phyloP scores from a whole-genome alignment of 306 rosid species.

The Alnus glutinosa region DNA sequence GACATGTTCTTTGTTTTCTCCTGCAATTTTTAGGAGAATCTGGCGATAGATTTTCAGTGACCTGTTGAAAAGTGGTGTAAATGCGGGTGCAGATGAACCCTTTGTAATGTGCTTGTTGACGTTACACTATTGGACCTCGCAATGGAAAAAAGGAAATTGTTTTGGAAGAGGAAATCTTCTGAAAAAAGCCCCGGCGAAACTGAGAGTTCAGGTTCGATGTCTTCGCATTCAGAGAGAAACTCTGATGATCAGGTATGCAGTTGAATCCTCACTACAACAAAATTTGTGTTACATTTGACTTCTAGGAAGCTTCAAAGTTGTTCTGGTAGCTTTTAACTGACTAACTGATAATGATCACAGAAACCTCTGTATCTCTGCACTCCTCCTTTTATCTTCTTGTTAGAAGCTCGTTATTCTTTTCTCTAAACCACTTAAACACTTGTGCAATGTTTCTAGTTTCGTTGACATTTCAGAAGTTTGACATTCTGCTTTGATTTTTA shows the following conservation, averaged over 20 bases:
- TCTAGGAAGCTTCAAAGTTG: conserved; percentile 9
- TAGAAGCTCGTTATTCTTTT: neutral
- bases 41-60: conserved; percentile 24
- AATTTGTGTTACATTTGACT: conserved; percentile 1
- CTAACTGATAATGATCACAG: neutral
- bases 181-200: conserved; percentile 76
- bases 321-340: neutral
- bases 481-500: conserved; percentile 14
- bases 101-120: conserved; percentile 33
- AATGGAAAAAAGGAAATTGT: conserved; percentile 84
- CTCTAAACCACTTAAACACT: neutral
- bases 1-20: conserved; percentile 14
- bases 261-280: conserved; percentile 10
- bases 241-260: conserved; percentile 76
- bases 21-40: conserved; percentile 1
- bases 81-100: conserved; percentile 38
- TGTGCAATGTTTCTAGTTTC: neutral
- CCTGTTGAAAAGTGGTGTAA: conserved; percentile 20
- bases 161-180: conserved; percentile 79
- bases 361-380: neutral
- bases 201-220: conserved; percentile 80
- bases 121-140: conserved; percentile 33
- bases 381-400: neutral
- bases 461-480: conserved; percentile 9
- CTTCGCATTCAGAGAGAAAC: conserved; percentile 74